A percentile compares a stretch with the other conserved stretches of the same genome.
Conservation (phyloP, 352 stramenopile genomes). For the Globisporangium paddicum region DNA sequence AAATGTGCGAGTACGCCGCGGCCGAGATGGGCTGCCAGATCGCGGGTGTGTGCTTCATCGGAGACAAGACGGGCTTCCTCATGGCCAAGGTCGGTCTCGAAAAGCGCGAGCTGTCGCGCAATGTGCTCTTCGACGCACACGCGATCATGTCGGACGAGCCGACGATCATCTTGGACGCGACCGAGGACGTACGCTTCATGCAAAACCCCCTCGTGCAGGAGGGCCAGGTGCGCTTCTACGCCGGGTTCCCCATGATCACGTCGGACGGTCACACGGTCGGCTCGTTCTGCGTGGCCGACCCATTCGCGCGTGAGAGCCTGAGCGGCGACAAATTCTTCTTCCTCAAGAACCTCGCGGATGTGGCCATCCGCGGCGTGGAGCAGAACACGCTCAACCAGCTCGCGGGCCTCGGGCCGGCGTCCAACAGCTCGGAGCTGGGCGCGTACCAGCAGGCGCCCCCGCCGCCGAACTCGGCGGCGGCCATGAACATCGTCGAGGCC, state of each 20-base stretch:
- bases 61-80: conserved; percentile 82
- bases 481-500: conserved; percentile 62
- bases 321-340: conserved; percentile 78
- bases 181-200: conserved; percentile 70
- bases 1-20: conserved; percentile 84
- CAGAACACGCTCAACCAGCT: conserved; percentile 64
- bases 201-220: conserved; percentile 78
- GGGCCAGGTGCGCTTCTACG: conserved; percentile 78
- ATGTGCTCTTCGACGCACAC: conserved; percentile 76
- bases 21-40: conserved; percentile 80
- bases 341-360: conserved; percentile 78
- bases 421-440: conserved; percentile 15
- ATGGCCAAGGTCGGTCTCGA: conserved; percentile 76
- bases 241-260: conserved; percentile 71
- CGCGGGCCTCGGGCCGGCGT: conserved; percentile 10
- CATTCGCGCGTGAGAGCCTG: conserved; percentile 68
- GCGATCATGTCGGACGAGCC: conserved; percentile 75
- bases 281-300: conserved; percentile 73
- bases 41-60: conserved; percentile 78
- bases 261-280: conserved; percentile 60
- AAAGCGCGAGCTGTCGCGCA: conserved; percentile 73
- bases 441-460: conserved; percentile 29
- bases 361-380: conserved; percentile 72
- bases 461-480: conserved; percentile 14
- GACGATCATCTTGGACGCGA: conserved; percentile 77